These are phyloP conservation scores for Populus euphratica DNA, from an alignment of 345 rosid species.

Conservation along the genomic window DNA sequence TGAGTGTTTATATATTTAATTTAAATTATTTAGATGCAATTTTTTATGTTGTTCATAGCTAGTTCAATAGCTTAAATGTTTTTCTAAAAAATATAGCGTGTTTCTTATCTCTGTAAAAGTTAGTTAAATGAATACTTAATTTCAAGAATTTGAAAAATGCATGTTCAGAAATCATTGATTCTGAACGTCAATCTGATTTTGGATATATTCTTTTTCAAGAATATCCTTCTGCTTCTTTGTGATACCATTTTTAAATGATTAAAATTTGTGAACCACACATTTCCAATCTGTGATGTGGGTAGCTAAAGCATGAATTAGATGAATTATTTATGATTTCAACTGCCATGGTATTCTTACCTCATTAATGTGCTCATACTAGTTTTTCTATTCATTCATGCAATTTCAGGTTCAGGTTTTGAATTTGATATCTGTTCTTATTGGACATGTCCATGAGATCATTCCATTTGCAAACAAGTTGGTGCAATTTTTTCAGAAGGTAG, in stretches of 20 bases:
- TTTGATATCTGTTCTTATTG: conserved; percentile 81
- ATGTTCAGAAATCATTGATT: too few species aligned
- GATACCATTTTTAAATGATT: neutral
- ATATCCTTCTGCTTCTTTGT: neutral
- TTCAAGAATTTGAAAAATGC: too few species aligned
- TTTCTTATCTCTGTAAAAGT: too few species aligned
- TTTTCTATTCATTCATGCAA: conserved; percentile 8
- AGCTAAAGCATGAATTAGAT: neutral
- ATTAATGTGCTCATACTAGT: neutral
- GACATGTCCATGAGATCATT: conserved; percentile 65
- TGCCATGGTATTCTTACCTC: neutral
- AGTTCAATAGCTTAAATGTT: too few species aligned
- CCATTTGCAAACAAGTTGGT: conserved; percentile 74
- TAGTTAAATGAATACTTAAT: too few species aligned
- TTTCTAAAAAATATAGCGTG: too few species aligned
- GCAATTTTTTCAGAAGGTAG: conserved; percentile 83
- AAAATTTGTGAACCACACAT: neutral
- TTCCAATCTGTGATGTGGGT: neutral
- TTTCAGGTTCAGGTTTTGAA: conserved; percentile 93
- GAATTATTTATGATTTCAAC: neutral
- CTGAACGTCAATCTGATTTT: too few species aligned
- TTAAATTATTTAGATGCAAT: too few species aligned
- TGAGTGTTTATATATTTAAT: too few species aligned
- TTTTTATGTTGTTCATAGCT: too few species aligned
- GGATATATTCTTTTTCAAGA: neutral